Conservation (phyloP, 768 basidiomycete species). For the Tephrocybe sp. region DNA sequence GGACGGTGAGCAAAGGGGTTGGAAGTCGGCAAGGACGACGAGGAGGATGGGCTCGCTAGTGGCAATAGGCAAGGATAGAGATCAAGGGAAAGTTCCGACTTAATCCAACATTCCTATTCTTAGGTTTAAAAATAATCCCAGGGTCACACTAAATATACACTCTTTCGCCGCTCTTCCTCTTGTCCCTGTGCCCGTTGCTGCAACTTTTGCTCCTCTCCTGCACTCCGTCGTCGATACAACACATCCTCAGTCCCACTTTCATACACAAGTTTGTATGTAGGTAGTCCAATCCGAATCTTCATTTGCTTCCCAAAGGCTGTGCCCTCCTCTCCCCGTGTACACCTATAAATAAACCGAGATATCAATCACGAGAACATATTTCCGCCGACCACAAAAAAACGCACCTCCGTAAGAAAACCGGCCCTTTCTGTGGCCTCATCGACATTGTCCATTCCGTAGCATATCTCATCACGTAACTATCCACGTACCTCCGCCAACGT, state of each 20-base stretch:
- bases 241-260: conserved; percentile 63
- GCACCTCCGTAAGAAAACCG: conserved; percentile 61
- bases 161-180: conserved; percentile 53
- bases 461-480: conserved; percentile 66
- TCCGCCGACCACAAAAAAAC: conserved; percentile 13
- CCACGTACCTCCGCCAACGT: conserved; percentile 75
- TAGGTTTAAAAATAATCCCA: conserved; percentile 11
- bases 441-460: conserved; percentile 68
- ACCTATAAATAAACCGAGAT: conserved; percentile 47
- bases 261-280: conserved; percentile 69
- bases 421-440: conserved; percentile 32
- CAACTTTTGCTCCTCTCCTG: conserved; percentile 29
- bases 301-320: conserved; percentile 39
- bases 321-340: conserved; percentile 38
- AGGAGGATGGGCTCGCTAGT: conserved; percentile 15
- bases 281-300: conserved; percentile 53
- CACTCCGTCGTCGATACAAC: conserved; percentile 37
- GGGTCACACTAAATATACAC: conserved; percentile 22
- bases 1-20: conserved; percentile 20
- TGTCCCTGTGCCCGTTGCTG: conserved; percentile 37
- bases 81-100: conserved; percentile 19
- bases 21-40: conserved; percentile 10
- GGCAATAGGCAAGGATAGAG: conserved; percentile 1
- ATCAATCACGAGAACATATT: conserved; percentile 21
- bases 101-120: conserved; percentile 15